These are phyloP conservation scores for Krasilnikovozyma curviuscula DNA, from an alignment of 768 basidiomycete genomes.

Conservation along the genomic window DNA sequence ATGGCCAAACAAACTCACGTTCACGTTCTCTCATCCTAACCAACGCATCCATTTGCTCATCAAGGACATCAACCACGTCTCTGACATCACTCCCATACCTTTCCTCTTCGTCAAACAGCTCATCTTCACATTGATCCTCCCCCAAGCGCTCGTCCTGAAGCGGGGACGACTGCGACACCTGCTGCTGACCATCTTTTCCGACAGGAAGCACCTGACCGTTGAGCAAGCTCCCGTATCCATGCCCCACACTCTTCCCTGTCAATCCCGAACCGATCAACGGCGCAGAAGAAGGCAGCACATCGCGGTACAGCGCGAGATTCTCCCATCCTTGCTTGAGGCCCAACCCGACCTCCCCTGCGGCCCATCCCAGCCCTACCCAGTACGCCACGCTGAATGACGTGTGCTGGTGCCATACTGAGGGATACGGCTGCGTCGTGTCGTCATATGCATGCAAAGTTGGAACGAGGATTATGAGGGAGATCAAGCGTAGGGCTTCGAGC, in stretches of 20 bases:
- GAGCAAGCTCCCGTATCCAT: not conserved
- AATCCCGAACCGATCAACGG: not conserved
- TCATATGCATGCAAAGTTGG: not conserved
- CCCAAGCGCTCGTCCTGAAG: no score
- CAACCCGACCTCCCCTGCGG: conserved; percentile 1
- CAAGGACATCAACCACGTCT: conserved; percentile 1
- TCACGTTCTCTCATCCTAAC: conserved; percentile 6
- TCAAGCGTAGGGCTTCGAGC: not conserved
- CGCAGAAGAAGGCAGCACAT: not conserved
- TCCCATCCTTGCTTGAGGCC: conserved; percentile 9
- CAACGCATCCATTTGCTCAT: conserved; percentile 7
- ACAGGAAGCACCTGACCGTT: not conserved
- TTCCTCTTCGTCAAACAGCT: no score
- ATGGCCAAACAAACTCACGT: no score
- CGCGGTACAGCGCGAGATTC: not conserved
- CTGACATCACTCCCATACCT: no score
- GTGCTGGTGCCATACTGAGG: conserved; percentile 7
- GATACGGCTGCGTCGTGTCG: not conserved
- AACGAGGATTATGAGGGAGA: not conserved
- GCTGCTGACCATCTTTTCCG: not conserved
- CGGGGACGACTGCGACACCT: not conserved
- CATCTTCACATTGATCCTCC: no score
- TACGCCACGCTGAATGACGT: not conserved
- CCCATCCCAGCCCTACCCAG: conserved; percentile 11
- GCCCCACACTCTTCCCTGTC: not conserved